A percentile compares a stretch with the other conserved stretches of the same genome.
Evolutionary conservation across 441 rosid species (phyloP).

Genomic region (Daphne laureola): DNA sequence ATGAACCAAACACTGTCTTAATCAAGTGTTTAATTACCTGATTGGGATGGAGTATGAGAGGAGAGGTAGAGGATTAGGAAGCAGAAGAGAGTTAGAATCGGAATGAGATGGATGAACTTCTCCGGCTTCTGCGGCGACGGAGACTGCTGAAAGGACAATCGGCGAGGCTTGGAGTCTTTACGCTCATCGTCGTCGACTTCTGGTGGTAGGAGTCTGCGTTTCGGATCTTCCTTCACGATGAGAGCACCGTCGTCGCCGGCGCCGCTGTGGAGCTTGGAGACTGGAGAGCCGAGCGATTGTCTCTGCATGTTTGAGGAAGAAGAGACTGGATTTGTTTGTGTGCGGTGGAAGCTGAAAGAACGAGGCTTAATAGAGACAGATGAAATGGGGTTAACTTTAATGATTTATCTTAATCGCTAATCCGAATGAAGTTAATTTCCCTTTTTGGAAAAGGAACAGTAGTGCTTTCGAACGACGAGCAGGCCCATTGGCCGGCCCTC

Average conservation of each 20-base stretch:
- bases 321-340: neutral
- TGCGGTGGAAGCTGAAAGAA: too few species aligned
- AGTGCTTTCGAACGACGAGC: neutral
- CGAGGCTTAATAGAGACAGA: neutral
- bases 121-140: conserved; percentile 32
- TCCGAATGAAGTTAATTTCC: neutral
- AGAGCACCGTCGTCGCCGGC: conserved; percentile 30
- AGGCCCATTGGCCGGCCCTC: too few species aligned
- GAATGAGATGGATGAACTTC: conserved; percentile 70
- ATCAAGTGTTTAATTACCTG: conserved; percentile 37
- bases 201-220: conserved; percentile 18
- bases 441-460: neutral
- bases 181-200: conserved; percentile 38
- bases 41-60: conserved; percentile 74
- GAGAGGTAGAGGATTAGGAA: conserved; percentile 69
- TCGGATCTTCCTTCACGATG: conserved; percentile 18
- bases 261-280: conserved; percentile 52
- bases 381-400: neutral
- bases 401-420: conserved; percentile 3
- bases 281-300: conserved; percentile 72
- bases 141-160: conserved; percentile 27
- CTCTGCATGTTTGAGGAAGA: conserved; percentile 51
- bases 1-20: too few species aligned
- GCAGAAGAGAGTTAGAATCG: conserved; percentile 68
- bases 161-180: conserved; percentile 46